Conservation (phyloP, 2,329 filamentous ascomycete species). For the Fusarium aywerte region DNA sequence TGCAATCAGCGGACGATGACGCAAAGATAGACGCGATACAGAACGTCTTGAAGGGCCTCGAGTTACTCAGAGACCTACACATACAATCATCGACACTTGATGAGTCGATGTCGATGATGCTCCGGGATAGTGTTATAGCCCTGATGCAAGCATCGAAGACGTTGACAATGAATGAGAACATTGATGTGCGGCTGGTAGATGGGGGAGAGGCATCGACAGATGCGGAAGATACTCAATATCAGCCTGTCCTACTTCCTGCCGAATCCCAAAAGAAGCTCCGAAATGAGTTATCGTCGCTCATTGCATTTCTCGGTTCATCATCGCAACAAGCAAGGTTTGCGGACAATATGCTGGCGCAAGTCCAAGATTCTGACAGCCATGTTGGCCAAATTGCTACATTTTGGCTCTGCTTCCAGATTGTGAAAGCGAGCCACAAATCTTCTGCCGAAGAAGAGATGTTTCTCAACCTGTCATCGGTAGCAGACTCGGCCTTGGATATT, state of each 20-base stretch:
- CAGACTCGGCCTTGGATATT: constrained; percentile 53
- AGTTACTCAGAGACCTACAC: constrained; percentile 70
- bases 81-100: constrained; percentile 74
- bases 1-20: constrained; percentile 86
- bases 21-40: constrained; percentile 76
- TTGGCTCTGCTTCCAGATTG: constrained; percentile 81
- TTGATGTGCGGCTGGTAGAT: constrained; percentile 47
- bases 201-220: constrained; percentile 22
- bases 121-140: constrained; percentile 78
- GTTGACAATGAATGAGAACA: constrained; percentile 19
- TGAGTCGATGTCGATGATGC: constrained; percentile 71
- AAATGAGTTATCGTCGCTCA: constrained; percentile 66
- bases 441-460: constrained; percentile 72
- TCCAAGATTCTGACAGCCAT: constrained; percentile 65
- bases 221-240: constrained; percentile 57
- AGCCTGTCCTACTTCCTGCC: constrained; percentile 69
- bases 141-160: constrained; percentile 46
- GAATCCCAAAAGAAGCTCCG: constrained; percentile 74
- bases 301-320: constrained; percentile 65
- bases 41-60: constrained; percentile 80
- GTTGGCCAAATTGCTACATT: constrained; percentile 74
- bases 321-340: constrained; percentile 70
- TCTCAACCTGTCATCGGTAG: constrained; percentile 63
- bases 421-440: constrained; percentile 66
- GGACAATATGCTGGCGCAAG: constrained; percentile 71